A percentile compares a stretch with the other conserved stretches of the same genome.
Conservation (phyloP, 805 yeast species). For the Metschnikowia baotianmanensis region DNA sequence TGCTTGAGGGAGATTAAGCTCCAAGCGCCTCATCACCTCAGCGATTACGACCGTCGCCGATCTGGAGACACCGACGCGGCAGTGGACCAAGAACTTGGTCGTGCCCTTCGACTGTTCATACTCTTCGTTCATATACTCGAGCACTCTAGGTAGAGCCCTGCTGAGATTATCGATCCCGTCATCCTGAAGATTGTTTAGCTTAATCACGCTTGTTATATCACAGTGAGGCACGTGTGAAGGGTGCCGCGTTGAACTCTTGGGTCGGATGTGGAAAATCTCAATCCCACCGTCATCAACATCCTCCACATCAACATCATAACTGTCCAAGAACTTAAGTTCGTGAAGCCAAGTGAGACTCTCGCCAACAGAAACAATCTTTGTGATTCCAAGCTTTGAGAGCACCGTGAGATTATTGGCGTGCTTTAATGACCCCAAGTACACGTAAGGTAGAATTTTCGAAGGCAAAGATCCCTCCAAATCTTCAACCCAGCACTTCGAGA, state of each 20-base stretch:
- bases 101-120: conserved; percentile 8
- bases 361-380: conserved; percentile 81
- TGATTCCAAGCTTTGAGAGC: conserved; percentile 63
- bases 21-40: conserved; percentile 79
- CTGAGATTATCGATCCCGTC: conserved; percentile 85
- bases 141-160: conserved; percentile 56
- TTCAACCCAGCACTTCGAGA: conserved; percentile 33
- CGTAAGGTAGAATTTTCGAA: conserved; percentile 75
- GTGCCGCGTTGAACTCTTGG: not conserved
- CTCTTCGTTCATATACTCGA: conserved; percentile 58
- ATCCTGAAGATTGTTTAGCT: conserved; percentile 75
- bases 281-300: conserved; percentile 30
- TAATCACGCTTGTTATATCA: conserved; percentile 50
- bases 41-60: conserved; percentile 96
- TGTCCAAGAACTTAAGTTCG: conserved; percentile 28
- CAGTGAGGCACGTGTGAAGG: not conserved
- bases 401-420: conserved; percentile 77
- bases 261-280: conserved; percentile 27
- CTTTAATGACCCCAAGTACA: conserved; percentile 78
- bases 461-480: conserved; percentile 70
- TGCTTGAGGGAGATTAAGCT: conserved; percentile 69
- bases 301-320: conserved; percentile 24
- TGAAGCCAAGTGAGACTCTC: conserved; percentile 68
- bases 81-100: conserved; percentile 63
- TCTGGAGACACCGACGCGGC: conserved; percentile 93